A percentile compares a stretch with the other conserved stretches of the same genome.
Conservation (phyloP, 352 stramenopile species). For the Hyaloperonospora brassicae region DNA sequence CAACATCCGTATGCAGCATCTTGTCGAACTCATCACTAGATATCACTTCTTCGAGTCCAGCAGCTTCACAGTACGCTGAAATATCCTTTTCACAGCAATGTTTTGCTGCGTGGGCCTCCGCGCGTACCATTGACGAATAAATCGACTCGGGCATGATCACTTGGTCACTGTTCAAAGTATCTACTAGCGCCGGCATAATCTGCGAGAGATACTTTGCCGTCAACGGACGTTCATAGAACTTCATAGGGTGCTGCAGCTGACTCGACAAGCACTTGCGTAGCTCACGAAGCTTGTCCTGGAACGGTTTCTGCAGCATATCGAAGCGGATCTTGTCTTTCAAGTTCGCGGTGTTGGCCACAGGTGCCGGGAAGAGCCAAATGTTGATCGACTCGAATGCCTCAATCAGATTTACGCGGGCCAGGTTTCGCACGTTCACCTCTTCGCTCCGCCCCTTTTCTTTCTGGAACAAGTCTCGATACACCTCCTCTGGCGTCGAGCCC, state of each 20-base stretch:
- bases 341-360: conserved; percentile 70
- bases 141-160: conserved; percentile 87
- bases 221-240: conserved; percentile 64
- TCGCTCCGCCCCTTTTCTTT: conserved; percentile 76
- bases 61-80: conserved; percentile 53
- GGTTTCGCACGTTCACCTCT: conserved; percentile 75
- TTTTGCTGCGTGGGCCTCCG: conserved; percentile 57
- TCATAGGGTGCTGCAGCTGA: conserved; percentile 68
- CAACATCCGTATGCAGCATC: conserved; percentile 42
- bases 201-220: conserved; percentile 63
- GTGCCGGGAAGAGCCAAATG: conserved; percentile 79
- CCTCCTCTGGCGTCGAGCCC: conserved; percentile 68
- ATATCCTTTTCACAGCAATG: conserved; percentile 58
- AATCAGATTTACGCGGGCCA: conserved; percentile 61
- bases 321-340: conserved; percentile 80
- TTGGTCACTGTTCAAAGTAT: conserved; percentile 80
- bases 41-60: conserved; percentile 48
- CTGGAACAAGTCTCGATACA: conserved; percentile 72
- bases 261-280: conserved; percentile 60
- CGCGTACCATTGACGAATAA: conserved; percentile 80
- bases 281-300: conserved; percentile 70
- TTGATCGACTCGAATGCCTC: conserved; percentile 83
- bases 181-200: conserved; percentile 69
- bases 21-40: conserved; percentile 50
- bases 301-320: conserved; percentile 67